phyloP scores from a whole-genome alignment of 1,284 basidiomycete genomes.

The Veloboletus limbatus region DNA sequence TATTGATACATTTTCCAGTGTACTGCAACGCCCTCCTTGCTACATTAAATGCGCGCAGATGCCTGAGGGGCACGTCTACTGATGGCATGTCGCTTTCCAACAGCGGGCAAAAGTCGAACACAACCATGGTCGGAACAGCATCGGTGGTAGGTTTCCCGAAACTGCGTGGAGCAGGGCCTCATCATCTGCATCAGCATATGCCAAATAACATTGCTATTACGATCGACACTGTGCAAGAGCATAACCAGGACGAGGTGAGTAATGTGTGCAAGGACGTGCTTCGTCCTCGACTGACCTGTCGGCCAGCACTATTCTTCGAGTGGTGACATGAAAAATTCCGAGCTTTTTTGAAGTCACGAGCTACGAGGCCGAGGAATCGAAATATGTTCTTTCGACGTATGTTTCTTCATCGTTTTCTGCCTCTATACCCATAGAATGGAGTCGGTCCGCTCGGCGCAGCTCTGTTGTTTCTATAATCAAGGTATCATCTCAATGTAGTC shows the following conservation, averaged over 20 bases:
- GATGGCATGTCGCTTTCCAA: conserved; percentile 14
- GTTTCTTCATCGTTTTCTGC: too few relatives aligned
- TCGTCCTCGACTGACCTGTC: too few relatives aligned
- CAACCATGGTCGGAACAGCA: conserved; percentile 2
- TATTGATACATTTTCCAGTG: conserved; percentile 28
- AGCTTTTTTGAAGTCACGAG: too few relatives aligned
- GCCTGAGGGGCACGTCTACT: conserved; percentile 27
- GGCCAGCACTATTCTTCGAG: too few relatives aligned
- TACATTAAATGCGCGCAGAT: conserved; percentile 45
- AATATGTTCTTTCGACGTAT: too few relatives aligned
- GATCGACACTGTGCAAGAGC: conserved; percentile 28
- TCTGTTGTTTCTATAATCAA: too few relatives aligned
- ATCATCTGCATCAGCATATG: conserved; percentile 12
- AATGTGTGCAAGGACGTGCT: too few relatives aligned
- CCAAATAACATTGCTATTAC: conserved; percentile 29
- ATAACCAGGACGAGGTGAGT: conserved; percentile 20
- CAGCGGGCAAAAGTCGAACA: conserved; percentile 8
- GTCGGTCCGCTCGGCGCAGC: too few relatives aligned
- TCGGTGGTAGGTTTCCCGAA: conserved; percentile 9
- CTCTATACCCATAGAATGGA: too few relatives aligned
- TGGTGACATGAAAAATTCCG: too few relatives aligned
- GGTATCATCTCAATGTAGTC: too few relatives aligned
- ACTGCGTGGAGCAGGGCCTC: not conserved
- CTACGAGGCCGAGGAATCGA: too few relatives aligned
- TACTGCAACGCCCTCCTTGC: conserved; percentile 52